These are phyloP conservation scores for Telfairia occidentalis DNA, from an alignment of 331 rosid genomes.

Conservation along the genomic window DNA sequence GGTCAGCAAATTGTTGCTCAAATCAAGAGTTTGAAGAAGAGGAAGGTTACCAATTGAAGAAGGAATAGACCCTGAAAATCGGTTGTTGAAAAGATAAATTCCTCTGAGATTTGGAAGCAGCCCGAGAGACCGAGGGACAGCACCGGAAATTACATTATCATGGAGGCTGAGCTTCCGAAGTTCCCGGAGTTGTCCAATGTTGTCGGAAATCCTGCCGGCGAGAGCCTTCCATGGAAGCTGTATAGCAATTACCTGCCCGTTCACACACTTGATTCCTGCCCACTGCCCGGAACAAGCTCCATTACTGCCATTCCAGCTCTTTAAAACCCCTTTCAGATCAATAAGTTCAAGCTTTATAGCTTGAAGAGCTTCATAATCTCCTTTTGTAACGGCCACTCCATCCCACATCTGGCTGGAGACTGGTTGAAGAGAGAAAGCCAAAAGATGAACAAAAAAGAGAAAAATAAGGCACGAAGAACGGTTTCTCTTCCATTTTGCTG, in stretches of 20 bases:
- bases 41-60: slow-evolving; percentile 63
- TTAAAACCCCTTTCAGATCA: slow-evolving; percentile 49
- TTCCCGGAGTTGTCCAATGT: slow-evolving; percentile 62
- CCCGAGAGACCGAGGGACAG: slow-evolving; percentile 60
- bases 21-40: slow-evolving; percentile 70
- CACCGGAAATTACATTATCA: slow-evolving; percentile 51
- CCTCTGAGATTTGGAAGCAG: slow-evolving; percentile 77
- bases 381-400: slow-evolving; percentile 44
- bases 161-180: slow-evolving; percentile 74
- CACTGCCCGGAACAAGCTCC: slow-evolving; percentile 87
- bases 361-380: slow-evolving; percentile 50
- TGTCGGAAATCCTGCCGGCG: slow-evolving; percentile 62
- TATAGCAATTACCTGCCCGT: slow-evolving; percentile 76
- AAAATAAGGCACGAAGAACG: slow-evolving; percentile 10
- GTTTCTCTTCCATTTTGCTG: not conserved
- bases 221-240: slow-evolving; percentile 93
- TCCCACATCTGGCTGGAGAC: slow-evolving; percentile 44
- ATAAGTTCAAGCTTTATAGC: slow-evolving; percentile 56
- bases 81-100: slow-evolving; percentile 78
- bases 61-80: slow-evolving; percentile 74
- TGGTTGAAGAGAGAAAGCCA: slow-evolving; percentile 17
- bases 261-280: slow-evolving; percentile 84
- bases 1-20: slow-evolving; percentile 56
- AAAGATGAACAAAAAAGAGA: slow-evolving; percentile 24
- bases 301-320: slow-evolving; percentile 77